Evolutionary conservation across 2,329 filamentous ascomycete species (phyloP), one percentile per base, ranked within the genome.

Genomic region (Trichoderma brevicompactum): DNA sequence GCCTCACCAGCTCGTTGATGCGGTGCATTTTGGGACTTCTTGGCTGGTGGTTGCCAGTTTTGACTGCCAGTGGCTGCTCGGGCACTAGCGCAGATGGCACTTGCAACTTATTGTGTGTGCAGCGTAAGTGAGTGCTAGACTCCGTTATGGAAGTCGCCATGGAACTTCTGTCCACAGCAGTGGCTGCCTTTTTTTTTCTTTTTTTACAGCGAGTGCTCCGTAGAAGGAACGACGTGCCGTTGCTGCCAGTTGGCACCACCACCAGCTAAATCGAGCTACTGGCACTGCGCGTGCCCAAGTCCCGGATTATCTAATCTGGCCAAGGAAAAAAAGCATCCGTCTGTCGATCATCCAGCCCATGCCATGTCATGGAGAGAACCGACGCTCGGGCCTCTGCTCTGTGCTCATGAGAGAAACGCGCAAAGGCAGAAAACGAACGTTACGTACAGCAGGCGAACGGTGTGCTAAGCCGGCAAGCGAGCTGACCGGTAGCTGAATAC

Each of bases 71-170:
- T 28, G 17, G 23, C 49, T 32, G 49, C 59, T 46, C 59, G 59
- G 59, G 49, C 59, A 54, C 59, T 63, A 63, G 59, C 49, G 36
- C 34, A 17, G 59, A 52, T 63, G 59, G 59, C 59, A 36, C 17
- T 63, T 44, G 58, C 36, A 52, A 44, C 40, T 61, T 19, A 28
- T 19, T 61, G 46, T 61, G 46, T 43, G 28, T 52, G 46, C 38
- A 41, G n/a, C 3, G 28, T 38, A 13, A 19, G 34, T 17, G 7
- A 41, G 6, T 38, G 56, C 58, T 53, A 43, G 59, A 48, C 28
- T 63, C 59, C 49, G 59, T 54, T 5, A 54, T 63, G 59, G 59
- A 63, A 63, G 59, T 53, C 59, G 49, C 40, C 28, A 43, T 63
- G 59, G 59, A 63, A 63, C 59, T 63, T 54, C 46, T 63, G 59